phyloP scores from a whole-genome alignment of 106 monocot genomes.

The Cymbidium sinense region DNA sequence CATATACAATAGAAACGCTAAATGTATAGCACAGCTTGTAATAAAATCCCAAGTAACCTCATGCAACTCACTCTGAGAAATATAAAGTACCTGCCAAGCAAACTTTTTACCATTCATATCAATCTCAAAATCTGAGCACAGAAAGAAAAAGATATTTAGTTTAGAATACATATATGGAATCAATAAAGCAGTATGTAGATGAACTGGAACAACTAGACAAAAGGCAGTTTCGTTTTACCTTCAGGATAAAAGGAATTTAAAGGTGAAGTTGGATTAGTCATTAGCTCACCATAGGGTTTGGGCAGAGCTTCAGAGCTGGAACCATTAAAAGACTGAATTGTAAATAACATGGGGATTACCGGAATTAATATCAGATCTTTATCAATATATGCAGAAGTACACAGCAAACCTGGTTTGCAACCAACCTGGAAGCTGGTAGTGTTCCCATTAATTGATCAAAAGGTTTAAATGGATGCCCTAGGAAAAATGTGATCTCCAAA shows the following conservation, averaged over 20 bases:
- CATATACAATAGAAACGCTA: slow-evolving; percentile 9
- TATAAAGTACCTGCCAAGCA: slow-evolving; percentile 80
- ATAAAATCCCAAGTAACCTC: neutral
- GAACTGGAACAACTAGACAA: neutral
- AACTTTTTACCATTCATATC: slow-evolving; percentile 98
- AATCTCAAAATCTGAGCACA: slow-evolving; percentile 73
- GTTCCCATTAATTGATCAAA: slow-evolving; percentile 99
- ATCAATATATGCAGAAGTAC: neutral
- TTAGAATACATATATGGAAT: neutral
- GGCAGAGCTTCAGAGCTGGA: slow-evolving; percentile 75
- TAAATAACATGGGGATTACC: neutral
- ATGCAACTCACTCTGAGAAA: neutral
- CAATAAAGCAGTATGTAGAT: neutral
- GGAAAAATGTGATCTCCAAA: slow-evolving; percentile 84
- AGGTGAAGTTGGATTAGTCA: slow-evolving; percentile 78
- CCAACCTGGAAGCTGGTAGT: slow-evolving; percentile 84
- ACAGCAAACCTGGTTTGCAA: neutral
- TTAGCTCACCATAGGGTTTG: slow-evolving; percentile 55
- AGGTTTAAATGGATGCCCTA: slow-evolving; percentile 92
- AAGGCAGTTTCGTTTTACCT: slow-evolving; percentile 33
- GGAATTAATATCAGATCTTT: neutral
- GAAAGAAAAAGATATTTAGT: neutral
- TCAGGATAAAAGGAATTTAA: slow-evolving; percentile 73
- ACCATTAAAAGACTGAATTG: slow-evolving; percentile 3
- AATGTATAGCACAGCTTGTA: neutral